Base-by-base conservation (phyloP, 2,329 filamentous ascomycete genomes). In the Teratosphaeria destructans region DNA sequence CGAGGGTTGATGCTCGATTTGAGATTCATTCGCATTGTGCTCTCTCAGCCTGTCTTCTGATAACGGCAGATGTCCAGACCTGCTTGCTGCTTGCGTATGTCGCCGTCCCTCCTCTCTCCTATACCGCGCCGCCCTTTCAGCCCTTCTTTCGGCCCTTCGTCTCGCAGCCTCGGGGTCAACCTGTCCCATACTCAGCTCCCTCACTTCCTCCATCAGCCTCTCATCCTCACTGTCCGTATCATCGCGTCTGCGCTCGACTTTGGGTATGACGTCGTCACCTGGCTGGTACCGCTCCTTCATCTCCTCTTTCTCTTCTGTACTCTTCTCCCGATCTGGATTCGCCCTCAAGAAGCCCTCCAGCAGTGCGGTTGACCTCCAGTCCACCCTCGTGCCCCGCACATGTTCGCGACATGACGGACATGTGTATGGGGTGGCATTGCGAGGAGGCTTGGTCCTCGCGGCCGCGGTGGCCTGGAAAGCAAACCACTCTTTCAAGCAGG, bases 401-500 rank as follows among this genome's bases (percentile, higher is more conserved):
- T 81, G 76, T 54, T 91, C 89, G 65, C 94, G 89, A 76, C 94
- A 99, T 76, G 90, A 88, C 49, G 94, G 94, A 76, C 94, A 99
- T 54, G 91, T 96, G 73, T 90, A 95, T 54, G 81, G 81, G 12
- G 53, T 37, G 4, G 39, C 32, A 37, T 29, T 29, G 39, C 32
- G 23, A 23, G 14, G 26, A 5, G 16, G 16, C 57, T 80, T 76
- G 3, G 68, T 78, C 62, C 67, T 81, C 63, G 81, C 82, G 52
- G 81, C 82, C 14, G 80, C 79, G 34, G 80, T 78, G 43, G 86
- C 85, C 73, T 96, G 90, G 74, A 85, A 94, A 63, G 80, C 78
- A 72, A 97, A 99, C 94, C 94, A 99, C 78, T 95, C 90, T 74
- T 95, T 96, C 61, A 97, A 75, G 72, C 94, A 99, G 47, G 89